Conservation (phyloP, 1,284 basidiomycete species). For the Pseudozyma thailandica region DNA sequence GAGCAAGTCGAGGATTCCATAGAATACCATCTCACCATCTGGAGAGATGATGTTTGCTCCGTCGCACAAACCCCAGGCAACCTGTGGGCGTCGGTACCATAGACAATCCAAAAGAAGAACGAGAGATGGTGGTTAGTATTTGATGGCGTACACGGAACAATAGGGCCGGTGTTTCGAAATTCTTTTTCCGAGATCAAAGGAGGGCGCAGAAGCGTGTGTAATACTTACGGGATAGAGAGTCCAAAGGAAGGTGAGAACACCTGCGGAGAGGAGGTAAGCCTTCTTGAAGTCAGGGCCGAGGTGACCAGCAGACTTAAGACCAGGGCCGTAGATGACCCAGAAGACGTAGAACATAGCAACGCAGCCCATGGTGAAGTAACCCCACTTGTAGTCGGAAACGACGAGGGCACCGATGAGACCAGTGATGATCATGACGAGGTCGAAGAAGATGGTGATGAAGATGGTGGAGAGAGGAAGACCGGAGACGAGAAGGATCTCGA, state of each 20-base stretch:
- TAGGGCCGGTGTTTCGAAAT: no score
- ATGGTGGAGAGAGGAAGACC: conserved; percentile 73
- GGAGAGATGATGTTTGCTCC: conserved; percentile 72
- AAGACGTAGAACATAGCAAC: conserved; percentile 70
- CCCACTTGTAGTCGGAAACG: conserved; percentile 72
- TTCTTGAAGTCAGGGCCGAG: conserved; percentile 69
- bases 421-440: conserved; percentile 70
- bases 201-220: no score
- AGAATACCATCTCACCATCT: conserved; percentile 72
- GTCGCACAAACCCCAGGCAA: conserved; percentile 72
- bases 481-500: conserved; percentile 72
- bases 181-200: no score
- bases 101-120: no score
- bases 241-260: conserved; percentile 54
- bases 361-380: conserved; percentile 70
- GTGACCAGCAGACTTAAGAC: conserved; percentile 68
- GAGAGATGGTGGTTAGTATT: no score
- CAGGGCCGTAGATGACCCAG: conserved; percentile 66
- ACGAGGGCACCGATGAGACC: conserved; percentile 73
- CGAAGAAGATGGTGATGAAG: conserved; percentile 73
- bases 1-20: conserved; percentile 74
- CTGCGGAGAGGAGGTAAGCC: conserved; percentile 70
- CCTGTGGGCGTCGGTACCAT: no score
- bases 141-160: no score
- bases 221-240: conserved; percentile 54